These are phyloP conservation scores for Senna tora DNA, from an alignment of 306 rosid species.

Conservation along the genomic window DNA sequence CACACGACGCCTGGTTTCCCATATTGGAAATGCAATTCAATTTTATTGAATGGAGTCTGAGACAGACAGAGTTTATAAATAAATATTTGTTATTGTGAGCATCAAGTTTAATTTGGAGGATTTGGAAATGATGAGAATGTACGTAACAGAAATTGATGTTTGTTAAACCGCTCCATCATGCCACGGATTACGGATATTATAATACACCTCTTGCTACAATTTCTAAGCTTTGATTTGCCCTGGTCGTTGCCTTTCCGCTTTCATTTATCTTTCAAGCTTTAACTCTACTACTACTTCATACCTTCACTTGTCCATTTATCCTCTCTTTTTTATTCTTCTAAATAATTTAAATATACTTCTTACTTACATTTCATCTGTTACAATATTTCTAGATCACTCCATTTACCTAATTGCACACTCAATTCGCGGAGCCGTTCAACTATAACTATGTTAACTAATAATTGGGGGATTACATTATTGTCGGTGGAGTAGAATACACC, in stretches of 20 bases:
- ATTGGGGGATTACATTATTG: constrained; percentile 8
- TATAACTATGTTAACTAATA: constrained; percentile 33
- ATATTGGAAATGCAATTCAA: constrained; percentile 19
- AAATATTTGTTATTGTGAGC: too few species aligned
- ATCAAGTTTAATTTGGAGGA: too few species aligned
- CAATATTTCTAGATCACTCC: constrained; percentile 2
- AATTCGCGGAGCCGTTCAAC: constrained; percentile 55
- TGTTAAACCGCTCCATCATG: constrained; percentile 75
- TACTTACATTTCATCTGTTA: neutral
- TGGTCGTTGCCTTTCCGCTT: constrained; percentile 27
- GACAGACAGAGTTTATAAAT: too few species aligned
- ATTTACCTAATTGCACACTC: constrained; percentile 30
- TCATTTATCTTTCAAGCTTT: constrained; percentile 35
- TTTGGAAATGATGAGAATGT: neutral
- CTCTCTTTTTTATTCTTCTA: neutral
- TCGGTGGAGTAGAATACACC: constrained; percentile 1
- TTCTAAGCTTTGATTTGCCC: constrained; percentile 34
- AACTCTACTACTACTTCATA: constrained; percentile 22
- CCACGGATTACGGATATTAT: constrained; percentile 12
- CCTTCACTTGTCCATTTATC: constrained; percentile 31
- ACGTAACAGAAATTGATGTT: constrained; percentile 40
- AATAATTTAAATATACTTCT: neutral
- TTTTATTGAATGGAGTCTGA: too few species aligned
- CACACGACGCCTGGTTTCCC: constrained; percentile 67
- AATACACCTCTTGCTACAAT: constrained; percentile 17